phyloP scores from a whole-genome alignment of 1,139 yeast species.

The Candida pseudocylindracea region DNA sequence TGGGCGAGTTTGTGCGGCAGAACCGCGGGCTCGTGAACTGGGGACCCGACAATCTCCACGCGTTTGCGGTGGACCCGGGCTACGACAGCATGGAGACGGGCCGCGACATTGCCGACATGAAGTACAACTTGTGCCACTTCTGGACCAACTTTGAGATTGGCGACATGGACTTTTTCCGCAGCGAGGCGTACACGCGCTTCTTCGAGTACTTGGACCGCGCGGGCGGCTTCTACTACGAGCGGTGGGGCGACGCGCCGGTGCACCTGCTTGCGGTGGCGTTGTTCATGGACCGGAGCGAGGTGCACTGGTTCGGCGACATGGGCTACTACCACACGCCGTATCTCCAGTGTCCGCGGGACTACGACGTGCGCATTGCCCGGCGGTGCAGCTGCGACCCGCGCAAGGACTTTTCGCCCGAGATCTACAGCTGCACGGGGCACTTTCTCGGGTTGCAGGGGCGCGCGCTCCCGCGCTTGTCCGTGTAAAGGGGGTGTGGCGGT shows the following conservation, averaged over 20 bases:
- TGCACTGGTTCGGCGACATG: constrained; percentile 64
- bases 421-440: constrained; percentile 13
- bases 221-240: constrained; percentile 82
- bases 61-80: constrained; percentile 3
- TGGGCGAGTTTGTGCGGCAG: constrained; percentile 14
- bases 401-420: constrained; percentile 9
- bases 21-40: not conserved
- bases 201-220: constrained; percentile 50
- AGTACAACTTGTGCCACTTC: constrained; percentile 69
- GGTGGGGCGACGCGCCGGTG: constrained; percentile 95
- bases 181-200: constrained; percentile 39
- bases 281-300: constrained; percentile 35
- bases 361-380: constrained; percentile 4
- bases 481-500: no score
- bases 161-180: constrained; percentile 54
- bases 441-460: constrained; percentile 3
- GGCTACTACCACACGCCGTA: constrained; percentile 63
- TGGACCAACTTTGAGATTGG: constrained; percentile 91
- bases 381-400: constrained; percentile 13
- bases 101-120: constrained; percentile 17
- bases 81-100: no score
- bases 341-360: constrained; percentile 25
- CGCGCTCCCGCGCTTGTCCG: not conserved
- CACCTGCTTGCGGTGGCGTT: constrained; percentile 71
- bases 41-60: constrained; percentile 1